Conservation (phyloP, 2,329 filamentous ascomycete species). For the Fonsecaea multimorphosa region DNA sequence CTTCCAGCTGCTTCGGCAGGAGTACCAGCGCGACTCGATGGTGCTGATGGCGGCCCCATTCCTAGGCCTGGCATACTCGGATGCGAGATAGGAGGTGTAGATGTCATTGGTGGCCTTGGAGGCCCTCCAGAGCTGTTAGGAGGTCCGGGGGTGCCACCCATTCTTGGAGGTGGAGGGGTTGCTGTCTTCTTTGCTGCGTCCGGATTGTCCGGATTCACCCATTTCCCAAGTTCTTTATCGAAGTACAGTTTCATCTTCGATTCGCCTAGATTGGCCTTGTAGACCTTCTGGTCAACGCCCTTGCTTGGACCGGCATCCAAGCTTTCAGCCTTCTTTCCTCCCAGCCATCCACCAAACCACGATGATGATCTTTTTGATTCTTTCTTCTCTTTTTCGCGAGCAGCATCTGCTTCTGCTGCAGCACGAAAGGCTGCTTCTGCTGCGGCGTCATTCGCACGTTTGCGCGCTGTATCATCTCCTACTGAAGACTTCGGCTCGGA, state of each 20-base stretch:
- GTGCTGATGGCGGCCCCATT: slow-evolving; percentile 28
- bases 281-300: slow-evolving; percentile 58
- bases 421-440: slow-evolving; percentile 41
- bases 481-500: slow-evolving; percentile 5
- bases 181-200: slow-evolving; percentile 66
- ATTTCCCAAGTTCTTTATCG: slow-evolving; percentile 94
- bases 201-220: slow-evolving; percentile 94
- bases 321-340: slow-evolving; percentile 70
- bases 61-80: slow-evolving; percentile 24
- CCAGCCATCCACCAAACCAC: slow-evolving; percentile 88
- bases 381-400: slow-evolving; percentile 53
- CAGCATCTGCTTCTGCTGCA: slow-evolving; percentile 39
- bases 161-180: slow-evolving; percentile 80
- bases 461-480: slow-evolving; percentile 33
- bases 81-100: slow-evolving; percentile 23
- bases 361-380: slow-evolving; percentile 49
- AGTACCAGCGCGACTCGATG: slow-evolving; percentile 34
- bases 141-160: slow-evolving; percentile 46
- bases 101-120: slow-evolving; percentile 15
- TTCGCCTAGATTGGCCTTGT: slow-evolving; percentile 92
- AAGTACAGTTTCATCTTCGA: slow-evolving; percentile 87
- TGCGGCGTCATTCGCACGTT: slow-evolving; percentile 38
- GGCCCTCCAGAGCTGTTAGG: slow-evolving; percentile 24
- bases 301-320: slow-evolving; percentile 50
- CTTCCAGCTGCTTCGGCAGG: slow-evolving; percentile 28